phyloP scores from a whole-genome alignment of 2,329 filamentous ascomycete genomes.

The Macroventuria anomochaeta region DNA sequence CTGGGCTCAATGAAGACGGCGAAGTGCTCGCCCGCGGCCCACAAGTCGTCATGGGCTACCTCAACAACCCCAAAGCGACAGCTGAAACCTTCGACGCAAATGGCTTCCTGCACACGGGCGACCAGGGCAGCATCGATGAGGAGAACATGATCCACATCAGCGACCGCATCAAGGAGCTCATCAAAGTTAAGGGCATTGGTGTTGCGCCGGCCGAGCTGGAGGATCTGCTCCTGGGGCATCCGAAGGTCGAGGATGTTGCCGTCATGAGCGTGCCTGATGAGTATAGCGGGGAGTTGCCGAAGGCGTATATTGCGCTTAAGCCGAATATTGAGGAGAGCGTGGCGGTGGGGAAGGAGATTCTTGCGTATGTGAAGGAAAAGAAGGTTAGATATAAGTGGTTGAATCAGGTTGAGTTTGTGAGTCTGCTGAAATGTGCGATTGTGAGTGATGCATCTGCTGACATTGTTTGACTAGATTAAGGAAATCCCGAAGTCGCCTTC shows the following conservation, averaged over 20 bases:
- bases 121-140: constrained; percentile 62
- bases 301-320: constrained; percentile 55
- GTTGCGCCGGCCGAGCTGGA: constrained; percentile 70
- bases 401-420: constrained; percentile 53
- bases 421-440: not conserved
- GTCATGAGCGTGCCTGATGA: constrained; percentile 63
- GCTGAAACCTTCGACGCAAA: constrained; percentile 55
- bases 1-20: constrained; percentile 59
- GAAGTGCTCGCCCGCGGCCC: constrained; percentile 58
- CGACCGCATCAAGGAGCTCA: constrained; percentile 71
- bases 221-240: constrained; percentile 65
- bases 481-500: constrained; percentile 55
- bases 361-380: constrained; percentile 52
- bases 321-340: constrained; percentile 38
- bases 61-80: constrained; percentile 54
- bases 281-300: constrained; percentile 56
- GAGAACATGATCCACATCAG: constrained; percentile 65
- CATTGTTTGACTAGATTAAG: not conserved
- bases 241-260: constrained; percentile 63
- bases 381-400: constrained; percentile 57
- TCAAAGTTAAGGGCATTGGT: constrained; percentile 70
- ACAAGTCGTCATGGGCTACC: constrained; percentile 59
- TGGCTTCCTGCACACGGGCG: constrained; percentile 65
- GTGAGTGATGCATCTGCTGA: not conserved
- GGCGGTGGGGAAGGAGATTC: constrained; percentile 50